Conservation (phyloP, 345 rosid species). For the Eucalyptus sp. region DNA sequence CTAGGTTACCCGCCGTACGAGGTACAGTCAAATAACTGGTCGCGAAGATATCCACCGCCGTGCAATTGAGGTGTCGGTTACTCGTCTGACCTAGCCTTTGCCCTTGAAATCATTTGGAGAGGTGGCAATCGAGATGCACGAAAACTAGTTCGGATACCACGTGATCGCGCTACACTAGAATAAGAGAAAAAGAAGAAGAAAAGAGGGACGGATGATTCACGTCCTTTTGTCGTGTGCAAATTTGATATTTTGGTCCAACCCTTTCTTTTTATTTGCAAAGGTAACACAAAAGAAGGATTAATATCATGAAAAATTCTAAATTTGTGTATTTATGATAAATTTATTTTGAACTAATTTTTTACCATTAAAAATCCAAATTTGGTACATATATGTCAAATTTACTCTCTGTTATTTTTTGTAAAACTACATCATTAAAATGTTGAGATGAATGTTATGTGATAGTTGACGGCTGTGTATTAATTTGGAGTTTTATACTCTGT, state of each 20-base stretch:
- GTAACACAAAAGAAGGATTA: background rate
- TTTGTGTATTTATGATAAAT: accelerated
- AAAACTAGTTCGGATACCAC: background rate
- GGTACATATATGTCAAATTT: no score
- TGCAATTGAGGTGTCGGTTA: no score
- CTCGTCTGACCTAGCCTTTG: no score
- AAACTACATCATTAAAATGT: no score
- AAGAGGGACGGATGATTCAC: background rate
- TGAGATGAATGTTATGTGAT: no score
- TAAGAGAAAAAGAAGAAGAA: no score
- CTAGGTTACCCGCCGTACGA: background rate
- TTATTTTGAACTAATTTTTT: no score
- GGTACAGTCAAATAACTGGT: background rate
- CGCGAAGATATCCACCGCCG: background rate
- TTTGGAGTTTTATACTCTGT: no score
- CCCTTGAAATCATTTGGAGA: background rate
- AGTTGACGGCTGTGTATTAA: no score
- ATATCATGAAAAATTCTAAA: no score
- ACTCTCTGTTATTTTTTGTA: accelerated
- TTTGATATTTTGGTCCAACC: background rate
- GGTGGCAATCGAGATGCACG: background rate
- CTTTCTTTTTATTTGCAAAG: background rate
- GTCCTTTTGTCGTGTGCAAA: background rate
- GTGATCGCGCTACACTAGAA: no score
- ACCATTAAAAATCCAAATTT: accelerated